phyloP scores from a whole-genome alignment of 129 eudicot species.

The Calendula officinalis region DNA sequence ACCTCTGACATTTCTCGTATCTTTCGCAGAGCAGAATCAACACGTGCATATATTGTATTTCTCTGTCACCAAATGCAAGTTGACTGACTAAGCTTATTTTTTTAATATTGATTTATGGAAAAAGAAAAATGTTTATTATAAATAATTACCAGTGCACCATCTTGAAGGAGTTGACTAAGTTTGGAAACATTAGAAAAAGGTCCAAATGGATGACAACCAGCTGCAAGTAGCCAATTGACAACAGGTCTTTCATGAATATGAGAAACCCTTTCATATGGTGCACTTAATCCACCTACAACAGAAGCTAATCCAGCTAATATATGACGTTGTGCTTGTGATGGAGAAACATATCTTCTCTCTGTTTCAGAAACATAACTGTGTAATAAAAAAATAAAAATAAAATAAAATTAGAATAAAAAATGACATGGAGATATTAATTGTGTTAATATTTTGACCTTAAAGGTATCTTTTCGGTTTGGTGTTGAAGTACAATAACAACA shows the following conservation, averaged over 20 bases:
- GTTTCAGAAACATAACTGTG: slow-evolving; percentile 90
- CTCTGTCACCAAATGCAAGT: slow-evolving; percentile 49
- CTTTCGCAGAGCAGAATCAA: slow-evolving; percentile 85
- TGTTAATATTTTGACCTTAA: slow-evolving; percentile 48
- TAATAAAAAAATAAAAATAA: background rate
- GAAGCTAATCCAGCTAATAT: slow-evolving; percentile 94
- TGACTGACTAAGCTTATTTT: background rate
- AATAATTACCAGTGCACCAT: slow-evolving; percentile 74
- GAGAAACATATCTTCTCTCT: slow-evolving; percentile 83
- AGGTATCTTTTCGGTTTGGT: slow-evolving; percentile 81
- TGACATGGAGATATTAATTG: slow-evolving; percentile 41
- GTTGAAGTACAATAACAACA: slow-evolving; percentile 95
- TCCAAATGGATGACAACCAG: slow-evolving; percentile 98
- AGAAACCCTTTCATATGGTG: slow-evolving; percentile 95
- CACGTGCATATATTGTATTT: slow-evolving; percentile 86
- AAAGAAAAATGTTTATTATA: too few relatives aligned
- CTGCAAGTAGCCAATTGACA: slow-evolving; percentile 95
- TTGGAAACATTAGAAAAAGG: slow-evolving; percentile 89
- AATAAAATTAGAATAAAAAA: slow-evolving; percentile 60
- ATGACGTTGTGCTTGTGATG: slow-evolving; percentile 89
- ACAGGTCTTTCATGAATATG: slow-evolving; percentile 92
- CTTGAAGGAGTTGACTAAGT: slow-evolving; percentile 85
- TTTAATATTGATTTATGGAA: too few relatives aligned
- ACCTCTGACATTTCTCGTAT: slow-evolving; percentile 83
- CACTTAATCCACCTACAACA: slow-evolving; percentile 94